A percentile compares a stretch with the other conserved stretches of the same genome.
phyloP scores from a whole-genome alignment of 1,139 yeast species.

The Pichia sp. region DNA sequence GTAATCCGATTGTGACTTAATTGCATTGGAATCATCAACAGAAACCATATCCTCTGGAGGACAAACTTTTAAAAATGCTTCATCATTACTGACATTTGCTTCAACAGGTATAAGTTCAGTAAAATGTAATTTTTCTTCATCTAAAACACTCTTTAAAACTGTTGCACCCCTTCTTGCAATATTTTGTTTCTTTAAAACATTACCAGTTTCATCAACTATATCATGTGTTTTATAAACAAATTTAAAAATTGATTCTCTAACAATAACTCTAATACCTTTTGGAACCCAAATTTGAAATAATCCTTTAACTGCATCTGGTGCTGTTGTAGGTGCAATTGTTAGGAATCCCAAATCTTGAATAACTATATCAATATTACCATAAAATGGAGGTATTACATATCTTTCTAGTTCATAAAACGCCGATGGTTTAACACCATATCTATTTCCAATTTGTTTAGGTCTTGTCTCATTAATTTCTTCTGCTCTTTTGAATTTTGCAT shows the following conservation, averaged over 20 bases:
- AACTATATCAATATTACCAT: constrained; percentile 62
- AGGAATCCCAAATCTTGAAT: constrained; percentile 66
- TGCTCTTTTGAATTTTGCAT: too few species aligned
- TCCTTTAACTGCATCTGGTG: constrained; percentile 33
- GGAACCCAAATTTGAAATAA: constrained; percentile 46
- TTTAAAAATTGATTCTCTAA: constrained; percentile 35
- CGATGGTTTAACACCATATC: constrained; percentile 32
- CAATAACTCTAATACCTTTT: constrained; percentile 37
- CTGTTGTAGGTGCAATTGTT: constrained; percentile 49
- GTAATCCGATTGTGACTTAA: constrained; percentile 15
- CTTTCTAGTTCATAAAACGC: constrained; percentile 34
- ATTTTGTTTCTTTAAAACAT: constrained; percentile 13
- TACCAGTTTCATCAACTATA: constrained; percentile 15
- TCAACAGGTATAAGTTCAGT: constrained; percentile 21
- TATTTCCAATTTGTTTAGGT: constrained; percentile 27
- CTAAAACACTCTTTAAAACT: constrained; percentile 12
- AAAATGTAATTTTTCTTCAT: constrained; percentile 19
- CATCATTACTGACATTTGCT: constrained; percentile 13
- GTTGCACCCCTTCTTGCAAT: constrained; percentile 13
- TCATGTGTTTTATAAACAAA: constrained; percentile 25
- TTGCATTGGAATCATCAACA: background rate
- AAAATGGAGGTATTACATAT: constrained; percentile 59
- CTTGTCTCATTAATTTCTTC: too few species aligned
- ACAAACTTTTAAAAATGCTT: constrained; percentile 16
- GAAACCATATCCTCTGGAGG: constrained; percentile 9